Percentiles rank a stretch among this genome's conserved stretches.
Conservation (phyloP, 192 early-diverging fungal genomes). For the Obelidium mucronatum region DNA sequence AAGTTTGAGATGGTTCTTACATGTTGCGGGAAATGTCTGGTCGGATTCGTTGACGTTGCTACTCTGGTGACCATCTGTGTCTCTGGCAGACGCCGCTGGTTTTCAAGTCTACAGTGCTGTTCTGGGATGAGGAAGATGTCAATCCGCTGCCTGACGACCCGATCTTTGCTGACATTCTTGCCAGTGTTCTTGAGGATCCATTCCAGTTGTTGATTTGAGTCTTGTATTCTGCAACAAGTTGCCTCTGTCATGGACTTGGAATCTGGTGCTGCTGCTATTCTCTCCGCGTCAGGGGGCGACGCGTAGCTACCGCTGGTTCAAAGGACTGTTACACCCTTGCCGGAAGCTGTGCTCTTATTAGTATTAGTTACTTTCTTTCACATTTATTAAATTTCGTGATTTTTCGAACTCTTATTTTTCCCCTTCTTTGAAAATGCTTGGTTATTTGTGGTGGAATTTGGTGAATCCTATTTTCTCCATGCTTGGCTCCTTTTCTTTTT, state of each 20-base stretch:
- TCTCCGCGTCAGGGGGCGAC: constrained; percentile 12
- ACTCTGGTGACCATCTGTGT: neutral
- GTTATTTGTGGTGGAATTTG: too few relatives aligned
- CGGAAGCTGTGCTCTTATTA: too few relatives aligned
- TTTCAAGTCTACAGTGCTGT: neutral
- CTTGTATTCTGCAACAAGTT: neutral
- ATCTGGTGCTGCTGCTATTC: neutral
- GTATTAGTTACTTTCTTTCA: too few relatives aligned
- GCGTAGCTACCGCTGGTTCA: neutral
- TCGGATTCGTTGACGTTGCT: neutral
- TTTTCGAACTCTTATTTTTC: too few relatives aligned
- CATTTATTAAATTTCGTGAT: too few relatives aligned
- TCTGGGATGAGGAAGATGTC: neutral
- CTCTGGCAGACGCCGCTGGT: neutral
- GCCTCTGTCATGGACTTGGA: neutral
- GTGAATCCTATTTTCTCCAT: too few relatives aligned
- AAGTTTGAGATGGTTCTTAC: neutral
- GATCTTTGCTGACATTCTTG: neutral
- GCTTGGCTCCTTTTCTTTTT: too few relatives aligned
- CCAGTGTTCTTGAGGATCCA: neutral
- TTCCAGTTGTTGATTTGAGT: neutral
- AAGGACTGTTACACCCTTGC: constrained; percentile 6
- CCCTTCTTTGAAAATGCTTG: too few relatives aligned
- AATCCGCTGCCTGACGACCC: neutral
- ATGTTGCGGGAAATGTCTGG: constrained; percentile 8